Evolutionary conservation across 2,329 filamentous ascomycete species (phyloP), one percentile per base, ranked within the genome.

Genomic region (Cadophora gregata): DNA sequence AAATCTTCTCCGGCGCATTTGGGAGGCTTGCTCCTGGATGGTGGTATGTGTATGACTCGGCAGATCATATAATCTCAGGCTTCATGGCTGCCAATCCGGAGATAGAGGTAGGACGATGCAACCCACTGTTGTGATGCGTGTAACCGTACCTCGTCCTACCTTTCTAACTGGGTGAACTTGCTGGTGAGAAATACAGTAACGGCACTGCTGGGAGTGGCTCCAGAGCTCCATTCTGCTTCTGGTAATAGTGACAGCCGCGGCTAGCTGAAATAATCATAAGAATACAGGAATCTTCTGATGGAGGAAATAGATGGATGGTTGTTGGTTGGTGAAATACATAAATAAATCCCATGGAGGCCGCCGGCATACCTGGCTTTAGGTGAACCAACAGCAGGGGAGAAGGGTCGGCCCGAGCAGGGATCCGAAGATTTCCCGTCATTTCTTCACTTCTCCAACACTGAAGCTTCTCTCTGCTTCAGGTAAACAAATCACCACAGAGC

Each of bases 91-190:
- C 58, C 58, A 60, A 21, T 60, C 38, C 25, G 27, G 58, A 60
- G 38, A 31, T 60, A 19, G 25, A 21, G 45, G 58, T 47, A n/a
- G 36, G 36, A 60, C 58, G 19, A 60, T 60, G 36, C 58, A 31
- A 47, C 38, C 58, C 27, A 27, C 16, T 60, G 58, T 47, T 58
- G 55, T 58, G 21, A 36, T 5, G 42, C 31, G 33, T 31, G 50
- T n/a, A 53, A n/a, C n/a, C 27, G 19, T 25, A 8, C 19, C 33
- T 42, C 7, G 31, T 38, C 31, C 31, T 10, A 38, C 29, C 31
- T 47, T 19, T 47, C n/a, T n/a, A n/a, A n/a, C n/a, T n/a, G n/a
- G n/a, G 14, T 16, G 38, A 19, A 42, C 12, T 16, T 42, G 19
- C 14, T 47, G n/a, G n/a, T 8, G 3, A 9, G 2, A 2, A 47